phyloP scores from a whole-genome alignment of 1,139 yeast species.

The Ogataea hybrid region DNA sequence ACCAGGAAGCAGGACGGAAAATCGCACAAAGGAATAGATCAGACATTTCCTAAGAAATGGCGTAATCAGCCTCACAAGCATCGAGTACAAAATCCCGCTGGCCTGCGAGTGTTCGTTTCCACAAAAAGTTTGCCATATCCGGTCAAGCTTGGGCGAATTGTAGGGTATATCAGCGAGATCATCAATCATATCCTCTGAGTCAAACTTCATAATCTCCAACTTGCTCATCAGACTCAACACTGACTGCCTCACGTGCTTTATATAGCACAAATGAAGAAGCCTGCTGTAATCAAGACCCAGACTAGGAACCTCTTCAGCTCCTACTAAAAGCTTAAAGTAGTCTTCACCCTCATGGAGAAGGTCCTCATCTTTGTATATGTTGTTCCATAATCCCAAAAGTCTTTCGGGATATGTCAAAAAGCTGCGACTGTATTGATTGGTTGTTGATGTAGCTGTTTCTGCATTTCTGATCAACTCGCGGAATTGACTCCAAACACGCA shows the following conservation, averaged over 20 bases:
- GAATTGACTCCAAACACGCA: slow-evolving; percentile 46
- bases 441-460: slow-evolving; percentile 20
- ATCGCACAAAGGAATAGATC: slow-evolving; percentile 54
- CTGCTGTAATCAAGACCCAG: slow-evolving; percentile 34
- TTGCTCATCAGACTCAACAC: slow-evolving; percentile 24
- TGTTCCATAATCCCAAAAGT: slow-evolving; percentile 26
- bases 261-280: slow-evolving; percentile 34
- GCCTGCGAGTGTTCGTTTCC: slow-evolving; percentile 15
- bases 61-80: slow-evolving; percentile 55
- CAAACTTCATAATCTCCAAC: slow-evolving; percentile 14
- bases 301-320: slow-evolving; percentile 39
- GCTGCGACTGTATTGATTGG: slow-evolving; percentile 15
- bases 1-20: slow-evolving; percentile 51
- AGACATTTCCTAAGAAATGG: slow-evolving; percentile 71
- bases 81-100: slow-evolving; percentile 43
- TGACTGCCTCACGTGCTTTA: slow-evolving; percentile 30
- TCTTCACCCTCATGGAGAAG: slow-evolving; percentile 42
- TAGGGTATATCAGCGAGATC: slow-evolving; percentile 13
- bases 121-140: slow-evolving; percentile 23
- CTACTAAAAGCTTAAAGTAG: slow-evolving; percentile 51
- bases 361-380: slow-evolving; percentile 26
- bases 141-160: slow-evolving; percentile 15
- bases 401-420: slow-evolving; percentile 28
- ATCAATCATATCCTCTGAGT: slow-evolving; percentile 3
- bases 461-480: slow-evolving; percentile 29